These are phyloP conservation scores for Beauveria asiatica DNA, from an alignment of 2,329 filamentous ascomycete genomes.

Conservation along the genomic window DNA sequence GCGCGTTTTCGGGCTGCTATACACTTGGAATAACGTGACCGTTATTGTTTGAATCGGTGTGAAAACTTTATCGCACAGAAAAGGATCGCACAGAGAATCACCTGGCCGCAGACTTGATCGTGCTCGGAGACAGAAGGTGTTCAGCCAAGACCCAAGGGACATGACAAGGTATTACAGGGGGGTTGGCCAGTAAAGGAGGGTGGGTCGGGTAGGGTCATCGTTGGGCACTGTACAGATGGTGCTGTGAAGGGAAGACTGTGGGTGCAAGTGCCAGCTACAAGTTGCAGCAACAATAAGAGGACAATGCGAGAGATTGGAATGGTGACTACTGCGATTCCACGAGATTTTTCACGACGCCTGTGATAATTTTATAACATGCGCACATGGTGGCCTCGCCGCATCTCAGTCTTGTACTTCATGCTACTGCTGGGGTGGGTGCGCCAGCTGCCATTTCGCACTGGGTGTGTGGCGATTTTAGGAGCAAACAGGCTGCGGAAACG, in stretches of 20 bases:
- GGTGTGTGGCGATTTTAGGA: constrained; percentile 7
- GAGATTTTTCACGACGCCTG: neutral
- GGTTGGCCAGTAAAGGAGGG: neutral
- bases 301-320: neutral
- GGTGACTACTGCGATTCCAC: neutral
- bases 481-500: neutral
- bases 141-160: too few species aligned
- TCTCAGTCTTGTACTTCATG: too few species aligned
- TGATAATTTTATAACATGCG: neutral
- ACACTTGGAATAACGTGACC: too few species aligned
- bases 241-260: neutral
- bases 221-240: neutral
- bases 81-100: too few species aligned
- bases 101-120: too few species aligned
- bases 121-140: too few species aligned
- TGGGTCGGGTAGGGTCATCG: neutral
- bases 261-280: neutral
- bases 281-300: neutral
- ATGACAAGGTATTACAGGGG: neutral
- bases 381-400: neutral
- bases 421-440: too few species aligned
- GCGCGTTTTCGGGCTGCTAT: too few species aligned
- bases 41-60: too few species aligned
- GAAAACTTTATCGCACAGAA: too few species aligned
- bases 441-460: neutral